phyloP scores from a whole-genome alignment of 2,329 filamentous ascomycete genomes.

The Penicillium sp. region DNA sequence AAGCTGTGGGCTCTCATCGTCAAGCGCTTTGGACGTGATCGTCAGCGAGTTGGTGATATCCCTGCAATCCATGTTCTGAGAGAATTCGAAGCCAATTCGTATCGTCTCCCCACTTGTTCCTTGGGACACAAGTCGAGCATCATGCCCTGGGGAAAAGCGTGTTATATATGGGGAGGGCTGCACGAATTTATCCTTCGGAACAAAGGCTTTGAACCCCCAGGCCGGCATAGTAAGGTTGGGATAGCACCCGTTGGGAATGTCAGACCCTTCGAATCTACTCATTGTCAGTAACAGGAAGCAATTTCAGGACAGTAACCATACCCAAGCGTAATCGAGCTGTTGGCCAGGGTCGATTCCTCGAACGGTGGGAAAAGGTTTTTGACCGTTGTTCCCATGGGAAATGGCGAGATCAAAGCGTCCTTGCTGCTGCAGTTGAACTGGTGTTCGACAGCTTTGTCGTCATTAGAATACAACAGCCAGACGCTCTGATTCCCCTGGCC shows the following conservation, averaged over 20 bases:
- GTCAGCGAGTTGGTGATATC: constrained; percentile 43
- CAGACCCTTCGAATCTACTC: constrained; percentile 50
- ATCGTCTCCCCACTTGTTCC: constrained; percentile 1
- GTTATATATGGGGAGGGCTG: constrained; percentile 41
- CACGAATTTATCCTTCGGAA: constrained; percentile 53
- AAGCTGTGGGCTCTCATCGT: constrained; percentile 35
- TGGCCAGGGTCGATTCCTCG: constrained; percentile 43
- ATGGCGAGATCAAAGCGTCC: constrained; percentile 51
- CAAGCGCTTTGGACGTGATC: constrained; percentile 45
- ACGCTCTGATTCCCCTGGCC: constrained; percentile 43
- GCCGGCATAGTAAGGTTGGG: constrained; percentile 36
- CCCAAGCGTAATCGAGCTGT: constrained; percentile 39
- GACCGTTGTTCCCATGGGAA: constrained; percentile 45
- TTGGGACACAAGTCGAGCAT: constrained; percentile 21
- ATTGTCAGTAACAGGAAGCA: constrained; percentile 50
- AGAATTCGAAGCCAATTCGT: constrained; percentile 44
- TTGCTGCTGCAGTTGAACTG: constrained; percentile 48
- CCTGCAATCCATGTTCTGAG: constrained; percentile 53
- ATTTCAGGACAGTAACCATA: constrained; percentile 39
- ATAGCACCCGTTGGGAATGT: constrained; percentile 47
- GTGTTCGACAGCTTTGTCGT: constrained; percentile 44
- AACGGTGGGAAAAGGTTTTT: constrained; percentile 56
- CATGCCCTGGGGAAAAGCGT: constrained; percentile 40
- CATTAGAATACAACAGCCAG: constrained; percentile 42
- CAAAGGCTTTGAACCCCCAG: constrained; percentile 50